phyloP scores from a whole-genome alignment of 139 green algal genomes.

The Volvox reticuliferus region DNA sequence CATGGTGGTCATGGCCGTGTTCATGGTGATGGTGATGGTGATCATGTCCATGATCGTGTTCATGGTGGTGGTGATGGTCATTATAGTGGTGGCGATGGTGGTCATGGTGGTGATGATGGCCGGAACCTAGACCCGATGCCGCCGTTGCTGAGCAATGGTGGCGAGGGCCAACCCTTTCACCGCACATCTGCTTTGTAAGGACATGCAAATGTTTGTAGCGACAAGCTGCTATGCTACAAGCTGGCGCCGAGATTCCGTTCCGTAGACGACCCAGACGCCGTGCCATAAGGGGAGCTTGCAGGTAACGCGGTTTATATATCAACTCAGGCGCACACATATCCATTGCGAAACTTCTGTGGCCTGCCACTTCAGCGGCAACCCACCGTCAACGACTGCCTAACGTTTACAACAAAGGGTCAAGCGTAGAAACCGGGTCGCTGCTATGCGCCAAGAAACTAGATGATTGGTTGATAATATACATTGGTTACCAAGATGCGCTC shows the following conservation, averaged over 20 bases:
- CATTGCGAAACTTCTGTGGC: neutral
- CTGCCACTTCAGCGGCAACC: no score
- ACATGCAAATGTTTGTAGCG: neutral
- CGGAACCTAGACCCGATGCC: neutral
- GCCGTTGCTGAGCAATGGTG: neutral
- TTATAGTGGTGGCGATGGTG: neutral
- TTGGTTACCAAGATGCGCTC: no score
- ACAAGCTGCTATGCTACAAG: neutral
- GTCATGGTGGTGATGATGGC: neutral
- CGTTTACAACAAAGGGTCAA: no score
- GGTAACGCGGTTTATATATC: neutral
- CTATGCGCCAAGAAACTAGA: no score
- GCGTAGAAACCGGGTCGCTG: no score
- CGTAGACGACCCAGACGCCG: neutral
- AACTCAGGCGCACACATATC: neutral
- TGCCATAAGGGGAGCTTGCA: neutral
- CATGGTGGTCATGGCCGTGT: constrained; percentile 13
- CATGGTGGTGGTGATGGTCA: neutral
- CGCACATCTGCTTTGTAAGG: neutral
- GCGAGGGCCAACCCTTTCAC: neutral
- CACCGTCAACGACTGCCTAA: no score
- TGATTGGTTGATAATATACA: no score
- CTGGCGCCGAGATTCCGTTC: neutral
- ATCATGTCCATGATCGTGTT: neutral
- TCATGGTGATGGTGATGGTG: neutral